A percentile compares a stretch with the other conserved stretches of the same genome.
phyloP scores from a whole-genome alignment of 148 eudicot genomes.

The Camellia japonica region DNA sequence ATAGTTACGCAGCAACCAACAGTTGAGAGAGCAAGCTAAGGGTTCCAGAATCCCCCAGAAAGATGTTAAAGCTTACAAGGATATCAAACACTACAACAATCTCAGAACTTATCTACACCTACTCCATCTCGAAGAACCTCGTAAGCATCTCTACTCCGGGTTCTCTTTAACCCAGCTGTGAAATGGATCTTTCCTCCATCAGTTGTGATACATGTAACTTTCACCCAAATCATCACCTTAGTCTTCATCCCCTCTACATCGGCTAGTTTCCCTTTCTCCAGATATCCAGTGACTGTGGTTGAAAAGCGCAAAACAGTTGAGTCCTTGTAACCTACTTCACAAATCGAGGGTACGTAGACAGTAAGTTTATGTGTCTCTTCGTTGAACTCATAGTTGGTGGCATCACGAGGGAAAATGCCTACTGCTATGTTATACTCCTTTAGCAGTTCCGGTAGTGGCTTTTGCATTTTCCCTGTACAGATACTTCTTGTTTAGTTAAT shows the following conservation, averaged over 20 bases:
- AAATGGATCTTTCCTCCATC: conserved; percentile 72
- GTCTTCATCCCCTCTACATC: conserved; percentile 90
- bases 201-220: conserved; percentile 58
- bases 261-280: conserved; percentile 82
- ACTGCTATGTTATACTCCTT: conserved; percentile 74
- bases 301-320: conserved; percentile 75
- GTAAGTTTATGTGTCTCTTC: conserved; percentile 66
- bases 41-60: not conserved
- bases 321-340: conserved; percentile 91
- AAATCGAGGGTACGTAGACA: conserved; percentile 62
- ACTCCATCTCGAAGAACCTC: conserved; percentile 77
- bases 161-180: conserved; percentile 82
- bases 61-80: not conserved
- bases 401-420: conserved; percentile 90
- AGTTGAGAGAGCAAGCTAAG: not conserved
- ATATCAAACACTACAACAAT: not conserved
- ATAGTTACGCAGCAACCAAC: conserved; percentile 4
- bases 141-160: conserved; percentile 72
- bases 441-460: conserved; percentile 76
- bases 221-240: conserved; percentile 79
- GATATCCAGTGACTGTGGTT: conserved; percentile 67
- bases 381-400: conserved; percentile 86
- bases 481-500: not conserved
- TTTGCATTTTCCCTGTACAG: conserved; percentile 81
- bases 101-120: conserved; percentile 63